Base-by-base conservation (phyloP, 2,329 filamentous ascomycete genomes). In the Ophiostoma pallidulum region DNA sequence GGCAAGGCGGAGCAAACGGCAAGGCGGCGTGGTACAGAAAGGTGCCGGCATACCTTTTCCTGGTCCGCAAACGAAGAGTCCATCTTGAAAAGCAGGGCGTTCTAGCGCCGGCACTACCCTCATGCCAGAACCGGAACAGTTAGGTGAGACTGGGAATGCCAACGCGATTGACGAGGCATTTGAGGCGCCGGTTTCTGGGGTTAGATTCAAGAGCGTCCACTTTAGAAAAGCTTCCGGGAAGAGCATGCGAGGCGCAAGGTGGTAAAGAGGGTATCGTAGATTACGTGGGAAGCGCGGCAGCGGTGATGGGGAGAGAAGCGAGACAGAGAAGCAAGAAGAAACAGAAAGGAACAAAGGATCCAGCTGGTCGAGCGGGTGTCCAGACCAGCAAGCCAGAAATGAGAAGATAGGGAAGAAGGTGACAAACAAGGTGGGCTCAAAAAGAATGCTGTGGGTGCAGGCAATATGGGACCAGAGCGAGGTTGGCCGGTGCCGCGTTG, bases 11-110 rank as follows among this genome's bases (percentile, higher is more conserved):
- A 20, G 20, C 4, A 22, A 18, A 20, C 13, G 16, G 12, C 9
- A 4, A 8, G 22, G 19, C 9, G 22, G 26, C 40, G 4, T 24
- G 29, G 3, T 19, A 24, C 9, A 16, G 14, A 12, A 8, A 9
- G 9, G 8, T 3, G 36, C 8, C 2, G 4, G 19, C 63, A 48
- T 65, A 76, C 73, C 71, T 74, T 75, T 60, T 77, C 73, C 45
- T 64, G 63, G 47, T 74, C 71, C 41, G 65, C 72, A 53, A 77
- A 74, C 44, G 62, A 63, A 47, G 65, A 62, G 55, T 68, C 67
- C 69, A 71, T 72, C 41, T 47, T 54, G 37, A 19, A 32, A 28
- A 16, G 14, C 49, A 41, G n/a, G n/a, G 45, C 40, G 49, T 49
- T 52, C 45, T 54, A 26, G 37, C 35, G 45, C 35, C 13, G 16